Evolutionary conservation across 176 grass and related monocot genomes (phyloP), one percentile per base, ranked within the genome.

Genomic region (Raddia distichophylla): DNA sequence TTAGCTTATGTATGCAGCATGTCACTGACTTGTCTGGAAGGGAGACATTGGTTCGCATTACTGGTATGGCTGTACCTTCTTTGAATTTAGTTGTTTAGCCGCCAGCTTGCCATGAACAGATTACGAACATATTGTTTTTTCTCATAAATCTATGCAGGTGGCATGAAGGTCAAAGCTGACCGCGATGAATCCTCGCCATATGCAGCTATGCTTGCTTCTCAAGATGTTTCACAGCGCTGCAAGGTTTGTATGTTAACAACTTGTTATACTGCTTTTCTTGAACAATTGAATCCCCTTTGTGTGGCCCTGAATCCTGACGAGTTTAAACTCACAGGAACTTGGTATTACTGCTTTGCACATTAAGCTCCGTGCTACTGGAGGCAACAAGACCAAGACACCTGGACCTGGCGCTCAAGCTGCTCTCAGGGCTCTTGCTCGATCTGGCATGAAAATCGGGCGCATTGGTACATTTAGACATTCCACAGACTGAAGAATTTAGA

Each of bases 101-200:
- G 8, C 58, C 45, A 20, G 57, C 18, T 59, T 20, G 57, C 57
- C 57, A 12, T 64, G 35, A 15, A 33, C 1, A 17, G 35, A 42
- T 42, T 20, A 22, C 22, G 6, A 60, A 34, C 40, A 54, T 6
- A 68, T 16, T 48, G 32, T 76, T 22, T 64, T 15, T 14, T 18
- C 22, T 55, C 33, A 35, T 46, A 12, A 64, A 78, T 52, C 7
- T 5, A 46, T 82, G 10, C 59, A 94, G 89, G 92, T 60, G 89
- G 89, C 27, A 91, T 94, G 92, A 94, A 94, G 73, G 89, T 94
- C 33, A 94, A 91, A 76, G 89, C 92, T 79, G 92, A 94, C 18
- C 61, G 89, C 51, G 92, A 94, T 53, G 92, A 94, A 32, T 89
- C 92, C 59, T 94, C 92, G 13, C 92, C 92, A 27, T 94, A 94